These are phyloP conservation scores for Vachellia collinsii DNA, from an alignment of 306 rosid species.

Conservation along the genomic window DNA sequence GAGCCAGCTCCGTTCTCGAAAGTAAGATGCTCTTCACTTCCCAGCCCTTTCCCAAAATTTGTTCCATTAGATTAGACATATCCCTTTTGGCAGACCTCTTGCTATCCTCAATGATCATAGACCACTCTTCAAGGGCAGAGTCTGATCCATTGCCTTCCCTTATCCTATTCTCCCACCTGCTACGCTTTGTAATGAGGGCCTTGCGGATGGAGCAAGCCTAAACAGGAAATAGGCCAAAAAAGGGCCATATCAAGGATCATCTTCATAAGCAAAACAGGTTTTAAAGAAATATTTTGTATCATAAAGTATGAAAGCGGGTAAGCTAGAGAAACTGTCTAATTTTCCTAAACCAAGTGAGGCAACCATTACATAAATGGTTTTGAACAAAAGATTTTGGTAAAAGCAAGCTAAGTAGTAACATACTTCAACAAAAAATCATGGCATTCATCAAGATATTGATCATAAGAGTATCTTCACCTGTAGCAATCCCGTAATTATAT, in stretches of 20 bases:
- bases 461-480: conserved; percentile 57
- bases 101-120: conserved; percentile 58
- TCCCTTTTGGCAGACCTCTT: conserved; percentile 59
- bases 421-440: neutral
- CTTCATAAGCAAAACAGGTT: conserved; percentile 7
- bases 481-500: conserved; percentile 67
- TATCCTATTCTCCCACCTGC: conserved; percentile 43
- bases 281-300: neutral
- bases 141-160: conserved; percentile 44
- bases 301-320: neutral
- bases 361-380: neutral
- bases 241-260: conserved; percentile 9
- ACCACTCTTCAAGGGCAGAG: conserved; percentile 57
- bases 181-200: conserved; percentile 44
- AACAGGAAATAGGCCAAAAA: neutral
- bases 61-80: conserved; percentile 51
- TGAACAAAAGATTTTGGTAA: neutral
- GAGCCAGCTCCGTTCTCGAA: conserved; percentile 58
- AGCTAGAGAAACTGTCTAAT: neutral
- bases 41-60: conserved; percentile 70
- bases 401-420: too few relatives aligned
- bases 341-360: conserved; percentile 18
- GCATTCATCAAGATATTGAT: conserved; percentile 7
- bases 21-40: conserved; percentile 64
- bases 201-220: conserved; percentile 77